Conservation (phyloP, 208 protist species). For the Trypanosoma congolense region DNA sequence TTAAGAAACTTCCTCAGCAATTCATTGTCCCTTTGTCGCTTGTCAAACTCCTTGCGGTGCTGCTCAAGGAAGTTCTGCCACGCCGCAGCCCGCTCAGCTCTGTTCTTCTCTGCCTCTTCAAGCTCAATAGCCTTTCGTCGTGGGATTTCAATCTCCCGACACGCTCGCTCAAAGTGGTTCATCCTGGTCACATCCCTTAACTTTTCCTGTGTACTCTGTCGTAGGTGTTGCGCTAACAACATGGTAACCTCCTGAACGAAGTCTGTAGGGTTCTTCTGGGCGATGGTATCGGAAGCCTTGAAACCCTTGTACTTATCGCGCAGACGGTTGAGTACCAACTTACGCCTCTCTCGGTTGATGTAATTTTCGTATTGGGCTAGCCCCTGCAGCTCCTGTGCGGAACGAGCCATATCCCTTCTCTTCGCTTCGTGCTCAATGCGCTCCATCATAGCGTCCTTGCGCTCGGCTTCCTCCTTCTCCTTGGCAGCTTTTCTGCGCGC, state of each 20-base stretch:
- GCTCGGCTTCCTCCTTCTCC: slow-evolving; percentile 28
- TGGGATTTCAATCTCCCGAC: slow-evolving; percentile 66
- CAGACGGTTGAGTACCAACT: slow-evolving; percentile 54
- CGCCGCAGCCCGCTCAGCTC: slow-evolving; percentile 44
- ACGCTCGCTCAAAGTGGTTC: slow-evolving; percentile 72
- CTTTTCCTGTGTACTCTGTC: slow-evolving; percentile 37
- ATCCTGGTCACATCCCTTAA: slow-evolving; percentile 47
- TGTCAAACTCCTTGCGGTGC: slow-evolving; percentile 80
- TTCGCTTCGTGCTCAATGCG: slow-evolving; percentile 44
- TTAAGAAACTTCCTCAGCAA: slow-evolving; percentile 55
- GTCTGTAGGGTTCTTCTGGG: slow-evolving; percentile 36
- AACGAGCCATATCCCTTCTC: slow-evolving; percentile 35
- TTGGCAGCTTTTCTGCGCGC: slow-evolving; percentile 30
- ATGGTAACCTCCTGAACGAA: slow-evolving; percentile 74
- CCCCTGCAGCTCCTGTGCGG: slow-evolving; percentile 36
- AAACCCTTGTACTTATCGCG: slow-evolving; percentile 74
- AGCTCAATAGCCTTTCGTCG: slow-evolving; percentile 49
- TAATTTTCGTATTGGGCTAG: slow-evolving; percentile 53
- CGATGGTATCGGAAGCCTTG: slow-evolving; percentile 44
- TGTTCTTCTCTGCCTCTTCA: slow-evolving; percentile 43
- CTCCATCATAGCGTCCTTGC: slow-evolving; percentile 31
- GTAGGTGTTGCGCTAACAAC: slow-evolving; percentile 48
- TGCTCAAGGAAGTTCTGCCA: slow-evolving; percentile 65
- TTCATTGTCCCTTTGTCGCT: slow-evolving; percentile 50
- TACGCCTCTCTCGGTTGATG: slow-evolving; percentile 52